Evolutionary conservation across 805 yeast genomes (phyloP).

Genomic region (Nakazawaea anatomiae): DNA sequence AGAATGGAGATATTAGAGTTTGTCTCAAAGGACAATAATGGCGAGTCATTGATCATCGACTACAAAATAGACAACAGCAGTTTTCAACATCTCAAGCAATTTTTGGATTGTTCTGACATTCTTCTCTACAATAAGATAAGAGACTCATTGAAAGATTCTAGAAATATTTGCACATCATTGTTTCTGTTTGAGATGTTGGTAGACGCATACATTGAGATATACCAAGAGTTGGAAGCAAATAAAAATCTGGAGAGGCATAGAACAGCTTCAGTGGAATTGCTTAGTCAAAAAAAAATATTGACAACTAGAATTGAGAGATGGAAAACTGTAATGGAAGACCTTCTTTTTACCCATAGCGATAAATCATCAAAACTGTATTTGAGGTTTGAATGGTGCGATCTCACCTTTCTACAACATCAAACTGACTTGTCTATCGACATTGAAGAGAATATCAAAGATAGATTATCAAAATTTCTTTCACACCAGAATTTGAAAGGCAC

Average conservation of each 20-base stretch:
- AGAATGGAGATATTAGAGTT: constrained; percentile 20
- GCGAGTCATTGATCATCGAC: constrained; percentile 20
- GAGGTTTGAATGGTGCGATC: constrained; percentile 31
- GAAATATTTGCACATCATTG: constrained; percentile 22
- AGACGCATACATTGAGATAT: constrained; percentile 32
- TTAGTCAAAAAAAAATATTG: constrained; percentile 31
- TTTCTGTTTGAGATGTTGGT: constrained; percentile 38
- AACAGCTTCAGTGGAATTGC: constrained; percentile 21
- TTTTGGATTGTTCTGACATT: constrained; percentile 23
- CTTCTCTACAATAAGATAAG: constrained; percentile 15
- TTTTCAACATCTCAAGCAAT: constrained; percentile 14
- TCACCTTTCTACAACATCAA: constrained; percentile 16
- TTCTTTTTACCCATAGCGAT: constrained; percentile 10
- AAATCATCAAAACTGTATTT: constrained; percentile 2
- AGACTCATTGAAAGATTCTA: background rate
- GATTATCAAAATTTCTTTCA: constrained; percentile 1
- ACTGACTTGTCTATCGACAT: constrained; percentile 7
- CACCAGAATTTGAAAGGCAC: constrained; percentile 11
- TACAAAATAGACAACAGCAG: constrained; percentile 15
- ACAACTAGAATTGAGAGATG: constrained; percentile 43
- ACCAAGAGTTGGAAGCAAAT: constrained; percentile 18
- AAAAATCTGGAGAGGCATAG: constrained; percentile 14
- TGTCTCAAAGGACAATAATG: constrained; percentile 14
- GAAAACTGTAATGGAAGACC: constrained; percentile 31
- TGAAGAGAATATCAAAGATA: constrained; percentile 6